Base-by-base conservation (phyloP, 345 rosid species). In the Microcos paniculata region DNA sequence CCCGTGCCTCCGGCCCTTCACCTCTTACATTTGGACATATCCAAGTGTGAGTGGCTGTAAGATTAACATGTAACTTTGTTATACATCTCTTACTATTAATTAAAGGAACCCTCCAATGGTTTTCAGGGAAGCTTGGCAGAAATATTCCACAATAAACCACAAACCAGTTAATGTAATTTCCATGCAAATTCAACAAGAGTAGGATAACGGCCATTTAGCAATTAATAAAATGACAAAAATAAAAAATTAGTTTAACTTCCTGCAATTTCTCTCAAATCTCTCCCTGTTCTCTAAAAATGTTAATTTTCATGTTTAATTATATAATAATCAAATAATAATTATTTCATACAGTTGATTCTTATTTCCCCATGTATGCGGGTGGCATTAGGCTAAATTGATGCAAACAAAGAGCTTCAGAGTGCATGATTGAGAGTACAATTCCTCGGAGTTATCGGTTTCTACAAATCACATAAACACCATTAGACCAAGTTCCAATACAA, bases 1-100 rank as follows among this genome's bases (percentile, higher is more conserved):
- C 99, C 77, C 99, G 90, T 70, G 97, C 92, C 81, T 85, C 89
- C 8, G 98, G 98, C 68, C 93, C 99, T 43, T 92, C 97, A 33
- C 98, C 99, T 84, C 95, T 91, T 68, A 92, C 87, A 80, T 84
- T 87, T 26, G 98, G 99, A 64, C 94, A 87, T 77, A 81, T 82
- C 99, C 99, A 96, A 51, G 97, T 87, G 79, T 90, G 91, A 46
- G 96, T 83, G 84, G 93, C 99, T 96, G 81, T 59, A 84, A 71
- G 26, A 61, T 31, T 70, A 72, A 51, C 31, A 77, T 10, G 53
- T 51, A 53, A 56, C 19, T 26, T 24, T 53, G 66, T 75, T 62
- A 51, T 26, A 18, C 30, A 28, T 40, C 56, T 28, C n/a, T 35
- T 28, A 28, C 15, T 8, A 48, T 1, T 65, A 12, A 40, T 40